Evolutionary conservation across 257 asterid species (phyloP), one percentile per base, ranked within the genome.

Genomic region (Plantago ovata): DNA sequence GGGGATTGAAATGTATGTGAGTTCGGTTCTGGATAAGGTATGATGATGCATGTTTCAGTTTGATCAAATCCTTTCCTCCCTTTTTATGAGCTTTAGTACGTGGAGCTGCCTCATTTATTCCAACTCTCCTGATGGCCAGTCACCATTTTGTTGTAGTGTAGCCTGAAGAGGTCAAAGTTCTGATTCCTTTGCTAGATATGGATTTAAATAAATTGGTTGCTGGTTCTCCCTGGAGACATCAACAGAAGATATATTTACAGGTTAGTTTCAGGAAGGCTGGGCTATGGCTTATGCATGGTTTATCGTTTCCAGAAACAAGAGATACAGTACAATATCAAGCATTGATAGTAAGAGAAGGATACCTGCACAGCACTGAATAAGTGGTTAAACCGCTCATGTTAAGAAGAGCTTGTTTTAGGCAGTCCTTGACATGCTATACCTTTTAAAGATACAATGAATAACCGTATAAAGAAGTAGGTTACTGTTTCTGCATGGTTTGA

Each of bases 141-240:
- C 72, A 64, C 86, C 82, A 65, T 73, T 80, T 55, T 51, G 66
- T 75, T 75, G 68, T 75, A 70, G 75, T 51, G 81, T 82, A 87
- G 97, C 81, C 87, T 18, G 95, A 82, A 69, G 98, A 93, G 89
- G 98, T 80, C 41, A 89, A 83, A 67, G 86, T 93, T 77, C 81
- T 95, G 6, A 83, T 93, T 55, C 97, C 96, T 7, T 72, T 93
- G 61, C 72, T 86, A 76, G 97, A 84, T 65, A 72, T 84, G 84
- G 93, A 86, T 75, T 67, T 93, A 46, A 86, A 78, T 79, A 89
- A 77, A 64, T 71, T 93, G 84, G 95, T 86, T 72, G 62, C 71
- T 47, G 95, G 96, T 39, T 81, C 85, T 51, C 77, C 68, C 51
- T 93, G 98, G 98, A 81, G 73, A 60, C 84, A 84, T 67, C 87